phyloP scores from a whole-genome alignment of 2,329 filamentous ascomycete genomes.

The Diaporthe eres region DNA sequence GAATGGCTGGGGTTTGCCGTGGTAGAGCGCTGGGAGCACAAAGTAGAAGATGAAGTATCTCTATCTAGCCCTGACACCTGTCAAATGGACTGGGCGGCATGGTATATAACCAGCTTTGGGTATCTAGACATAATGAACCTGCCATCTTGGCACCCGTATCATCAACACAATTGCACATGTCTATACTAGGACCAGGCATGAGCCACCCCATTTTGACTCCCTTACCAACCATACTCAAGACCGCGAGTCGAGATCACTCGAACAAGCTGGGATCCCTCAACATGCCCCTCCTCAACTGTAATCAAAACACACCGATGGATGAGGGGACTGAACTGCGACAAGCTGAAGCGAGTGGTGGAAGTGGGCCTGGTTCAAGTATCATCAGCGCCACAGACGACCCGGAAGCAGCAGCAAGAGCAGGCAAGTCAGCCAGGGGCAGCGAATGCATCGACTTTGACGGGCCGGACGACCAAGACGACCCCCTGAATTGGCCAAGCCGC shows the following conservation, averaged over 20 bases:
- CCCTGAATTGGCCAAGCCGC: not conserved
- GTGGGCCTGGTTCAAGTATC: not conserved
- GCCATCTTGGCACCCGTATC: not conserved
- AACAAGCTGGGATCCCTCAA: not conserved
- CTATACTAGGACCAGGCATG: not conserved
- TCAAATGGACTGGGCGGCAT: too few species aligned
- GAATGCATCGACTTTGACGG: not conserved
- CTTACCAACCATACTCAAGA: not conserved
- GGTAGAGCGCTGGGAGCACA: too few species aligned
- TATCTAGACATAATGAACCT: not conserved
- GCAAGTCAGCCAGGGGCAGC: not conserved
- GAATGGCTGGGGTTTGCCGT: too few species aligned
- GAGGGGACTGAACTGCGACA: not conserved
- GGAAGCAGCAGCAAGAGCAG: not conserved
- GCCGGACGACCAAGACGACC: not conserved
- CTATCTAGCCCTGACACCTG: too few species aligned
- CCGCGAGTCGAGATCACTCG: not conserved
- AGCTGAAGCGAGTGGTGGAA: not conserved
- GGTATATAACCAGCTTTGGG: too few species aligned
- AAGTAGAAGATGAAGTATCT: too few species aligned
- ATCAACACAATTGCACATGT: too few species aligned
- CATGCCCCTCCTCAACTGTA: not conserved
- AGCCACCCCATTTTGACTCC: not conserved
- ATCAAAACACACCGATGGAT: not conserved
- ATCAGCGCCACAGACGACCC: conserved; percentile 1